Evolutionary conservation across 495 filamentous ascomycete genomes (phyloP).

Genomic region (Daldinia caldariorum): DNA sequence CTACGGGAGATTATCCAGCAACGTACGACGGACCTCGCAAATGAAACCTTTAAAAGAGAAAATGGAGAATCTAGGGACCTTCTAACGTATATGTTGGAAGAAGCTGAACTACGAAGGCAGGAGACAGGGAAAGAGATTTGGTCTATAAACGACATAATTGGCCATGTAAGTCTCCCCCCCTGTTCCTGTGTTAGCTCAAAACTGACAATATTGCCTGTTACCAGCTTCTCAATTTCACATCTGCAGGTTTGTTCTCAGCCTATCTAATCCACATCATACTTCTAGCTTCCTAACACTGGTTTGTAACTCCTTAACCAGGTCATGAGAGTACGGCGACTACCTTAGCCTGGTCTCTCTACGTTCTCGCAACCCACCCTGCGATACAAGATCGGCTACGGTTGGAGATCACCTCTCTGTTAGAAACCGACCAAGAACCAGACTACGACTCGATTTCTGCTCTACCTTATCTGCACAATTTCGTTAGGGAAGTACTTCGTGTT

Average conservation of each 20-base stretch:
- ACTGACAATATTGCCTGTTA: background rate
- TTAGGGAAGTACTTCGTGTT: slow-evolving; percentile 53
- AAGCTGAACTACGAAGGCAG: slow-evolving; percentile 27
- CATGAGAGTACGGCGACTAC: slow-evolving; percentile 44
- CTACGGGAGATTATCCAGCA: slow-evolving; percentile 38
- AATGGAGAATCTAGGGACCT: slow-evolving; percentile 38
- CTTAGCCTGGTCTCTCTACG: slow-evolving; percentile 42
- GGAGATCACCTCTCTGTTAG: slow-evolving; percentile 42
- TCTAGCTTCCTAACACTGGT: background rate
- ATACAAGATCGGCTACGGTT: slow-evolving; percentile 44
- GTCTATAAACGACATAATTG: slow-evolving; percentile 42
- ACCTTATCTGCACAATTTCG: slow-evolving; percentile 53
- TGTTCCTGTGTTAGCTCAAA: background rate
- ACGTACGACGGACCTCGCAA: slow-evolving; percentile 41
- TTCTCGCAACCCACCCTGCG: slow-evolving; percentile 26
- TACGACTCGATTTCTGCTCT: slow-evolving; percentile 50
- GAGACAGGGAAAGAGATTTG: slow-evolving; percentile 38
- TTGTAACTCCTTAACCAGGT: slow-evolving; percentile 15
- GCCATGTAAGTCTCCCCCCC: slow-evolving; percentile 28
- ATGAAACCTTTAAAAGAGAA: slow-evolving; percentile 29
- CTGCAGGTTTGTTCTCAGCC: slow-evolving; percentile 25
- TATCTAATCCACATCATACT: background rate
- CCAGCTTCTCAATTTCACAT: slow-evolving; percentile 39
- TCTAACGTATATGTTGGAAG: slow-evolving; percentile 44
- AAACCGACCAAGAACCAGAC: slow-evolving; percentile 39